Evolutionary conservation across 2,329 filamentous ascomycete genomes (phyloP), one percentile per base, ranked within the genome.

Genomic region (Tolypocladium inflatum): DNA sequence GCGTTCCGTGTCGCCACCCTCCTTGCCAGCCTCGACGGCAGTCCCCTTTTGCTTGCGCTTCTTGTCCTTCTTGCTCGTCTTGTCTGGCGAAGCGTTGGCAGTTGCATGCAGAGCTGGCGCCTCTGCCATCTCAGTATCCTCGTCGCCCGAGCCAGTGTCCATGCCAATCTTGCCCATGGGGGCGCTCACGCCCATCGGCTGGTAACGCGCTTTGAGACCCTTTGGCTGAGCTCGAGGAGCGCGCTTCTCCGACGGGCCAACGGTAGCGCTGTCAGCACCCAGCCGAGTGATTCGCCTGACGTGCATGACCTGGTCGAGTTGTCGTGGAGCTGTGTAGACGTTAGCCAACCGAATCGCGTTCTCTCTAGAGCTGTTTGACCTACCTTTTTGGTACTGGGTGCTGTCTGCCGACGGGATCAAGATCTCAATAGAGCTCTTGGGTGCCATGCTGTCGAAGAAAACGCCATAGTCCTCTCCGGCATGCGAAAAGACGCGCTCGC

Each of bases 141-240:
- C 74, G 19, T 79, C 76, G 15, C 68, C 71, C 2, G 64, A 61
- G 0, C 64, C 72, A 33, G 21, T 50, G 33, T 76, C 76, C n/a
- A 42, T 57, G 13, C 77, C 77, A 62, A 79, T 79, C 17, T 61
- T 68, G 51, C 65, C 68, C 63, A 68, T 65, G 37, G 69, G 59
- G 26, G 64, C 67, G 59, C 65, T 66, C 50, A 82, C 76, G 35
- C 88, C 88, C 51, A 87, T 81, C 1, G 88, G 88, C 57, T 80
- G 80, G 70, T 82, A 91, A 39, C 88, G 82, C 71, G 85, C 81
- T 65, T 80, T 84, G 57, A 92, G 73, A 8, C 84, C 86, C 65
- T 81, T 78, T 1, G 89, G 87, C 68, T 91, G 89, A 52, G 81
- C 76, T 59, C 86, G 81, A 54, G 83, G 76, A 1, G 78, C 70